Evolutionary conservation across 495 filamentous ascomycete species (phyloP).

Genomic region (Lasiosphaeria hispida): DNA sequence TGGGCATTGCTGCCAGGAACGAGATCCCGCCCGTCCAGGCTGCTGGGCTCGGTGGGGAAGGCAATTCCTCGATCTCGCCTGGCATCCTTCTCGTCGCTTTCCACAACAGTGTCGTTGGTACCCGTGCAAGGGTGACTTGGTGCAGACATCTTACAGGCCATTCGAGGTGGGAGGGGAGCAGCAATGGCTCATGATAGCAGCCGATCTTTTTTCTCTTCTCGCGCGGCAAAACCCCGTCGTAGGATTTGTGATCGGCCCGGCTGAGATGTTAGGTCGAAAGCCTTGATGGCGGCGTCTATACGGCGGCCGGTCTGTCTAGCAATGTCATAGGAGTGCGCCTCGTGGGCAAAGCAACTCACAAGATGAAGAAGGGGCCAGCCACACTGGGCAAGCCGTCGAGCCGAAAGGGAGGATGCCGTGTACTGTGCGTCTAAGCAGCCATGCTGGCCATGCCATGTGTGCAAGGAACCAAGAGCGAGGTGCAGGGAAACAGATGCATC

Average conservation of each 20-base stretch:
- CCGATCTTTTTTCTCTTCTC: background rate
- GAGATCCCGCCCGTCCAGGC: background rate
- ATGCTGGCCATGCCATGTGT: background rate
- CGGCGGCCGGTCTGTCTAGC: too few species aligned
- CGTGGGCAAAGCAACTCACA: background rate
- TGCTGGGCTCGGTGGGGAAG: conserved; percentile 11
- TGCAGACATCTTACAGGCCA: background rate
- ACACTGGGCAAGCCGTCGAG: background rate
- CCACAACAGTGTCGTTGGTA: conserved; percentile 10
- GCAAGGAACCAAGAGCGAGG: background rate
- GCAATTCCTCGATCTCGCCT: conserved; percentile 12
- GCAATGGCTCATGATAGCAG: background rate
- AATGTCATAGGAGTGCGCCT: background rate
- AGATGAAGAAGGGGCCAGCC: background rate
- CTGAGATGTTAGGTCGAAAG: too few species aligned
- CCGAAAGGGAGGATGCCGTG: conserved; percentile 1
- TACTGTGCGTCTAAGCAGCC: background rate
- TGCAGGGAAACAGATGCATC: conserved; percentile 6
- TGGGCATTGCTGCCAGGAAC: conserved; percentile 5
- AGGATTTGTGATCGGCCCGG: background rate
- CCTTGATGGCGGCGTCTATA: too few species aligned
- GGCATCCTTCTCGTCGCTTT: conserved; percentile 22
- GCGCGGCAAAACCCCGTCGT: background rate
- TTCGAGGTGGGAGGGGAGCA: background rate
- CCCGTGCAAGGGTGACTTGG: conserved; percentile 6